Conservation (phyloP, 2,329 filamentous ascomycete genomes). For the Cladophialophora psammophila region DNA sequence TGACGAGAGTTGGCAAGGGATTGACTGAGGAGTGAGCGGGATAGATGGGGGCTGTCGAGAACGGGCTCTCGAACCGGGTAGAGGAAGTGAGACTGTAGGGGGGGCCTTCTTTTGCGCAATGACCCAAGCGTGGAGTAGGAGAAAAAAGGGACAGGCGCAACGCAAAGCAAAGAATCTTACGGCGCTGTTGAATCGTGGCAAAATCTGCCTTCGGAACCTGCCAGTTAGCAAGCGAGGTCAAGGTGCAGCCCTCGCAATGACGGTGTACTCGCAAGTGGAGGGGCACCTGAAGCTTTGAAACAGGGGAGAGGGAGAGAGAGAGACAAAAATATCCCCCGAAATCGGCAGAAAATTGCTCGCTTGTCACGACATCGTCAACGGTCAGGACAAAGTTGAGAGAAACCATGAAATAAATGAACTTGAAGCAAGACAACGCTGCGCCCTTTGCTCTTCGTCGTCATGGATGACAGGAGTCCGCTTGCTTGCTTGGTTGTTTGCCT, state of each 20-base stretch:
- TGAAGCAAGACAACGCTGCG: too few relatives aligned
- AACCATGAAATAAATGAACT: too few relatives aligned
- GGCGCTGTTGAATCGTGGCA: neutral
- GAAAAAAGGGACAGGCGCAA: neutral
- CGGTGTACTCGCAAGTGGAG: neutral
- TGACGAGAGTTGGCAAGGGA: neutral
- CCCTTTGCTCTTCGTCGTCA: too few relatives aligned
- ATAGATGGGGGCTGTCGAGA: neutral
- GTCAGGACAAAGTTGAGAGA: too few relatives aligned
- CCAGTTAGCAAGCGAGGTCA: neutral
- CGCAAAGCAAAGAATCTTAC: neutral
- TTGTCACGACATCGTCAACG: too few relatives aligned
- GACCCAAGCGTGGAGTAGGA: neutral
- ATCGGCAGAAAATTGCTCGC: too few relatives aligned
- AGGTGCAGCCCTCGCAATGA: neutral
- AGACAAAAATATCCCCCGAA: too few relatives aligned
- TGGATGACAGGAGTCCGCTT: too few relatives aligned
- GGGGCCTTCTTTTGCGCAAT: neutral
- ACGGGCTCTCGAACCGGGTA: neutral
- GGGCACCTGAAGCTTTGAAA: too few relatives aligned
- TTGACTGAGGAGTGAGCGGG: neutral
- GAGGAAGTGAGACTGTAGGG: neutral
- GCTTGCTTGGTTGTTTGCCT: too few relatives aligned
- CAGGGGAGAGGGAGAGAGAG: too few relatives aligned
- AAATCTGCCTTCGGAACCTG: neutral